These are phyloP conservation scores for Solanum bulbocastanum DNA, from an alignment of 257 asterid species.

Conservation along the genomic window DNA sequence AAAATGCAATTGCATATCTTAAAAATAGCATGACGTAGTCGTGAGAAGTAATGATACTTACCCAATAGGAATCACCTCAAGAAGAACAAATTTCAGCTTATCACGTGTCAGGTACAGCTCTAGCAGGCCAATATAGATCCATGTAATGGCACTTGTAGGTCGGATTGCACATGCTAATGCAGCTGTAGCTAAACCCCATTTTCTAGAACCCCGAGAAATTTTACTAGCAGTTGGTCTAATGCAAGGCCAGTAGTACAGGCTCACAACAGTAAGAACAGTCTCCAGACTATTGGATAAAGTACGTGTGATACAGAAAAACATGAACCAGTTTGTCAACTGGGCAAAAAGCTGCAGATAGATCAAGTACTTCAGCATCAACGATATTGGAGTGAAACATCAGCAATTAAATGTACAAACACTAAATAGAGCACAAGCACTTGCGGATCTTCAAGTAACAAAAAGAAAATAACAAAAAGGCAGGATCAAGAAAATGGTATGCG, in stretches of 20 bases:
- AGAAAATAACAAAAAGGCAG: neutral
- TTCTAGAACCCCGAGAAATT: slow-evolving; percentile 42
- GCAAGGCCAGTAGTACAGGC: slow-evolving; percentile 93
- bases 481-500: neutral
- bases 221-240: slow-evolving; percentile 35
- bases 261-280: slow-evolving; percentile 75
- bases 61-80: slow-evolving; percentile 82
- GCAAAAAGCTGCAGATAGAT: slow-evolving; percentile 65
- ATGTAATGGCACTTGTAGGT: slow-evolving; percentile 90
- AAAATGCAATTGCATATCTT: neutral
- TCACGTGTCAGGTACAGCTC: slow-evolving; percentile 47
- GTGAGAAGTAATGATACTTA: slow-evolving; percentile 21
- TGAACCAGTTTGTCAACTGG: slow-evolving; percentile 85
- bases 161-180: slow-evolving; percentile 87
- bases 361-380: slow-evolving; percentile 29
- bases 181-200: slow-evolving; percentile 57
- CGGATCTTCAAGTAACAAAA: neutral
- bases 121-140: slow-evolving; percentile 71
- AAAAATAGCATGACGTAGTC: neutral
- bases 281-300: slow-evolving; percentile 84
- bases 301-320: slow-evolving; percentile 89
- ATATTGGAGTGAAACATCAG: neutral
- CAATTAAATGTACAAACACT: neutral
- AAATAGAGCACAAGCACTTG: neutral
- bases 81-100: slow-evolving; percentile 47